phyloP scores from a whole-genome alignment of 352 stramenopile species.

The Sclerospora graminicola region DNA sequence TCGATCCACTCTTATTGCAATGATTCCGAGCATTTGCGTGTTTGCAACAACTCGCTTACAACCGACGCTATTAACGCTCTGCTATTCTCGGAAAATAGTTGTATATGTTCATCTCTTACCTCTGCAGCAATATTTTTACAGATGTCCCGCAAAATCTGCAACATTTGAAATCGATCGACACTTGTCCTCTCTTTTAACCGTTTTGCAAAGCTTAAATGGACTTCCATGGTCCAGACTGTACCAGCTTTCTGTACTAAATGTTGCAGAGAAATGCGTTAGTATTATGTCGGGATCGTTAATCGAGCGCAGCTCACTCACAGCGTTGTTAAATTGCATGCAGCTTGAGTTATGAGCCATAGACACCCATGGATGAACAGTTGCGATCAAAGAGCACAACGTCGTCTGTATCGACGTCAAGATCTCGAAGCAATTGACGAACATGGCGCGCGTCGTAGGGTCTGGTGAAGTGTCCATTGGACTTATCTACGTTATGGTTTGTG shows the following conservation, averaged over 20 bases:
- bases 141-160: constrained; percentile 33
- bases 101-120: constrained; percentile 36
- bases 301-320: no score
- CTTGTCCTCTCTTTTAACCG: constrained; percentile 64
- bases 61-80: constrained; percentile 34
- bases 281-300: not conserved
- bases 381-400: no score
- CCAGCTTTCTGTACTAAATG: constrained; percentile 48
- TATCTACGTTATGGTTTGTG: no score
- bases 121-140: constrained; percentile 57
- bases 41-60: constrained; percentile 74
- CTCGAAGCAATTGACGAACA: constrained; percentile 36
- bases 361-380: no score
- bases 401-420: constrained; percentile 54
- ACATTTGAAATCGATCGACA: constrained; percentile 47
- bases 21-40: constrained; percentile 37
- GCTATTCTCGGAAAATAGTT: constrained; percentile 15
- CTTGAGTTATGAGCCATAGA: no score
- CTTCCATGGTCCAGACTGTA: constrained; percentile 52
- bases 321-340: no score
- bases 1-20: constrained; percentile 39
- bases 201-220: constrained; percentile 33
- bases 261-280: constrained; percentile 60
- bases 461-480: no score
- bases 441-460: not conserved